These are phyloP conservation scores for Massariosphaeria phaeospora DNA, from an alignment of 495 filamentous ascomycete species.

Conservation along the genomic window DNA sequence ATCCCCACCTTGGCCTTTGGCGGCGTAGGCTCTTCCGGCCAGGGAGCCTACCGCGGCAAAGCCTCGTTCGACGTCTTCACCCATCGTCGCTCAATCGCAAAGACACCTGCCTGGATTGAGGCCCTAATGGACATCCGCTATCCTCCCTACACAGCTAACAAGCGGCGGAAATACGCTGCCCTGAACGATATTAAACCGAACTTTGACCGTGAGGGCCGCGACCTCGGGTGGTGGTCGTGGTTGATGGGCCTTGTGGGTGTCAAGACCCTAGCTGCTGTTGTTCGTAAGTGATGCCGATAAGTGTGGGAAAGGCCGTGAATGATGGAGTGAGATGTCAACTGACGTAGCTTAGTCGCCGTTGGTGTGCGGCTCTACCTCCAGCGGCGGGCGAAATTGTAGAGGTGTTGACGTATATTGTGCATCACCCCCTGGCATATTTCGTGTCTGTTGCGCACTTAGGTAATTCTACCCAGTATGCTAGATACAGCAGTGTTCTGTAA, in stretches of 20 bases:
- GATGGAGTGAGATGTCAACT: neutral
- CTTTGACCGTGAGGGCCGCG: conserved; percentile 75
- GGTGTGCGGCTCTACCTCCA: conserved; percentile 28
- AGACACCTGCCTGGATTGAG: conserved; percentile 79
- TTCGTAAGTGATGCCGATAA: conserved; percentile 25
- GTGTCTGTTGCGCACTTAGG: no score
- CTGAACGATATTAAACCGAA: conserved; percentile 61
- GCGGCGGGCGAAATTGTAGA: conserved; percentile 22
- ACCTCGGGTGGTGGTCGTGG: conserved; percentile 27
- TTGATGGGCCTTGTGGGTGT: conserved; percentile 18
- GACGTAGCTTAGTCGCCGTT: conserved; percentile 18
- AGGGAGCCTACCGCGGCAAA: conserved; percentile 77
- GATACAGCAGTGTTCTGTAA: no score
- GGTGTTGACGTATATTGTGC: no score
- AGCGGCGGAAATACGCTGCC: conserved; percentile 54
- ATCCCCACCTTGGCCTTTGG: conserved; percentile 80
- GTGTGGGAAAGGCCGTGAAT: neutral
- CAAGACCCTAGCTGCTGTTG: conserved; percentile 20
- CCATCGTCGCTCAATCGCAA: conserved; percentile 67
- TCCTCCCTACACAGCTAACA: conserved; percentile 63
- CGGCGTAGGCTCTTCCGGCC: conserved; percentile 81
- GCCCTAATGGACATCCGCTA: conserved; percentile 69
- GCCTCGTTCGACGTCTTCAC: conserved; percentile 81
- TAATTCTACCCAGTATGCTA: no score
- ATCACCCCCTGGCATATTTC: no score